These are phyloP conservation scores for Paramecium sexaurelia DNA, from an alignment of 73 alveolate species.

Conservation along the genomic window DNA sequence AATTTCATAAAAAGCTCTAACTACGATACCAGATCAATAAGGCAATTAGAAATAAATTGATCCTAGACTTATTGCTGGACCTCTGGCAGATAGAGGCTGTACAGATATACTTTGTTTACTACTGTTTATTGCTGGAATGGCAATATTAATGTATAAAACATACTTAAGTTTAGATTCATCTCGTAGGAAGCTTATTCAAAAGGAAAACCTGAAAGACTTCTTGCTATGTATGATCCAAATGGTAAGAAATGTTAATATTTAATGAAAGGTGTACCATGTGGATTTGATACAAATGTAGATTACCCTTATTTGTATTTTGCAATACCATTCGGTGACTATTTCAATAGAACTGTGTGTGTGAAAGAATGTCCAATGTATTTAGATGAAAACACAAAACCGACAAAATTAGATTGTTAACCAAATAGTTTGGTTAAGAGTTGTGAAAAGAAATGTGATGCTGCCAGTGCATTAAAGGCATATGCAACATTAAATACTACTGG, in stretches of 20 bases:
- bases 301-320: conserved; percentile 49
- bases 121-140: conserved; percentile 79
- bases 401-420: background rate
- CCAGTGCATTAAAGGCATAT: background rate
- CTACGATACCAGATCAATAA: background rate
- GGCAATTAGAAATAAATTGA: conserved; percentile 12
- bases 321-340: conserved; percentile 49
- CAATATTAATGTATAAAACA: conserved; percentile 59
- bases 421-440: conserved; percentile 18
- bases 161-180: background rate
- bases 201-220: conserved; percentile 59
- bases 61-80: conserved; percentile 89
- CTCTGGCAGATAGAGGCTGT: conserved; percentile 89
- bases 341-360: conserved; percentile 55
- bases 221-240: conserved; percentile 60
- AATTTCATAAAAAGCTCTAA: background rate
- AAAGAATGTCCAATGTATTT: conserved; percentile 31
- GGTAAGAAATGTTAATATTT: conserved; percentile 15
- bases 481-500: background rate
- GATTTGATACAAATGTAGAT: background rate
- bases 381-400: background rate
- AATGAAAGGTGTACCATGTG: conserved; percentile 60
- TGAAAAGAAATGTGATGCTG: background rate
- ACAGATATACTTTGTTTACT: conserved; percentile 93
- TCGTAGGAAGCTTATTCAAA: conserved; percentile 33